These are phyloP conservation scores for Candida vartiovaarae DNA, from an alignment of 805 yeast species.

Conservation along the genomic window DNA sequence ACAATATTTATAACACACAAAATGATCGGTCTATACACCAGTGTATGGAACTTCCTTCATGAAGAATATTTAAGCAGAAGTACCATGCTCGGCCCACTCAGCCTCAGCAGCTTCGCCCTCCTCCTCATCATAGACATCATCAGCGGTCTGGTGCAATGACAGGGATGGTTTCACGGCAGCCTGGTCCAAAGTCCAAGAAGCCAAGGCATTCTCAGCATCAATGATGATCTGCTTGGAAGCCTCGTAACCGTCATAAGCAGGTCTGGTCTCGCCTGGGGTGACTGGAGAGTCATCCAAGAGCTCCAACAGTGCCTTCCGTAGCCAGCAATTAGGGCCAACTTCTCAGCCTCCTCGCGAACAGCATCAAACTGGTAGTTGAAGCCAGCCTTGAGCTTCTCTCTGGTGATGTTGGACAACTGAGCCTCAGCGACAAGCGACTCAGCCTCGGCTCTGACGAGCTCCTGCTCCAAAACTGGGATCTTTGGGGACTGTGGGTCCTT, in stretches of 20 bases:
- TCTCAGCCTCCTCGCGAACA: conserved; percentile 90
- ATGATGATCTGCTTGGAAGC: conserved; percentile 96
- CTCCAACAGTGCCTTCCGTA: conserved; percentile 95
- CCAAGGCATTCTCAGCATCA: conserved; percentile 93
- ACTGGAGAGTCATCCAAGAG: conserved; percentile 94
- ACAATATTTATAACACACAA: too few relatives aligned
- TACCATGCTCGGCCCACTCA: conserved; percentile 23
- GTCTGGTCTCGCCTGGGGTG: conserved; percentile 98
- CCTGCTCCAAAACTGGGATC: conserved; percentile 93
- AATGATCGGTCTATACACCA: too few relatives aligned
- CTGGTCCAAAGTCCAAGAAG: conserved; percentile 93
- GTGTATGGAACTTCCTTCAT: too few relatives aligned
- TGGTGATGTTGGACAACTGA: conserved; percentile 94
- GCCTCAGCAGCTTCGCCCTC: conserved; percentile 27
- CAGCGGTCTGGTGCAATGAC: conserved; percentile 70
- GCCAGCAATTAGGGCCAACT: conserved; percentile 94
- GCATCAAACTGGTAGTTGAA: conserved; percentile 96
- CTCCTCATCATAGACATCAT: conserved; percentile 48
- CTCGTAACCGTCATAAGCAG: conserved; percentile 96
- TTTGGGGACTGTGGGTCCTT: conserved; percentile 98
- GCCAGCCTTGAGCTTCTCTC: conserved; percentile 96
- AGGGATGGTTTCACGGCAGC: conserved; percentile 93
- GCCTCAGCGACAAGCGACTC: conserved; percentile 99
- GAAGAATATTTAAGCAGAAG: background rate
- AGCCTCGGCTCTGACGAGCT: conserved; percentile 97